phyloP scores from a whole-genome alignment of 2,329 filamentous ascomycete species.

The Ploettnerulaceae sp. region DNA sequence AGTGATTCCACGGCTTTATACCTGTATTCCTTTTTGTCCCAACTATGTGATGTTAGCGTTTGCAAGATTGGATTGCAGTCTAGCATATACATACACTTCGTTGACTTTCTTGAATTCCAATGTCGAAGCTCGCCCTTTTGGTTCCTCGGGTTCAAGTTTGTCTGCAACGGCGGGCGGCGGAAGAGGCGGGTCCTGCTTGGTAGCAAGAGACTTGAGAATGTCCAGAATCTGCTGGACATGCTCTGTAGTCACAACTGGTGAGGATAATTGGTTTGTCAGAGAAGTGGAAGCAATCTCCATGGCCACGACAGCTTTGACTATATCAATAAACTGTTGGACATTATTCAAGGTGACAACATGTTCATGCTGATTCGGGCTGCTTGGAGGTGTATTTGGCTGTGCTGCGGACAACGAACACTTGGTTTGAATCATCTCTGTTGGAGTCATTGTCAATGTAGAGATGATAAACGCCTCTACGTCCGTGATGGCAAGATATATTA shows the following conservation, averaged over 20 bases:
- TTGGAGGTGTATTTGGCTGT: background rate
- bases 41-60: conserved; percentile 19
- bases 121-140: conserved; percentile 15
- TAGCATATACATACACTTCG: conserved; percentile 19
- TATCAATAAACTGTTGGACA: background rate
- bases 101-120: conserved; percentile 23
- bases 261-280: conserved; percentile 4
- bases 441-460: background rate
- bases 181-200: conserved; percentile 12
- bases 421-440: conserved; percentile 1
- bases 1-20: conserved; percentile 30
- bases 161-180: background rate
- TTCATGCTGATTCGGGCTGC: background rate
- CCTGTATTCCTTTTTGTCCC: conserved; percentile 26
- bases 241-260: conserved; percentile 13
- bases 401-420: no score
- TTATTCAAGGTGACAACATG: background rate
- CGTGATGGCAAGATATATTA: no score
- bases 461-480: no score
- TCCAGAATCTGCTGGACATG: conserved; percentile 10
- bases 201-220: conserved; percentile 13
- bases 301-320: background rate
- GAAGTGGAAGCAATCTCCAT: background rate
- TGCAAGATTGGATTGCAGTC: background rate
- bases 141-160: conserved; percentile 9